Evolutionary conservation across 805 yeast genomes (phyloP), one percentile per base, ranked within the genome.

Genomic region (Ascoidea rubescens): DNA sequence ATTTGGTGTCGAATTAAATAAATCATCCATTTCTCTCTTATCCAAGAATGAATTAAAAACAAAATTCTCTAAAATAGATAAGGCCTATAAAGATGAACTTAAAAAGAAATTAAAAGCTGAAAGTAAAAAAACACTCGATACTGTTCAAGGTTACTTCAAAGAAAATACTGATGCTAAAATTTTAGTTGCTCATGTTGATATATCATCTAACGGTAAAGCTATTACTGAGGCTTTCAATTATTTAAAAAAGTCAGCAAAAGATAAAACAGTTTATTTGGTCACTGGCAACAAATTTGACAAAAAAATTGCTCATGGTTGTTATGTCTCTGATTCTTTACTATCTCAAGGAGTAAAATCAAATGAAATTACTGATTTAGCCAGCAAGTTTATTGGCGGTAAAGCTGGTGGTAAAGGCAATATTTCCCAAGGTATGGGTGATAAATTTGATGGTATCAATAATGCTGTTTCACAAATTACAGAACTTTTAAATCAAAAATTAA

Each of bases 401-500:
- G 95, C 96, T 54, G 99, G 99, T 71, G 99, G 99, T 68, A 93
- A 88, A 71, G 98, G 96, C 57, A 87, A 88, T 58, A 82, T 90
- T 52, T 87, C 88, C 60, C 99, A 93, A 72, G 99, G 99, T 69
- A 85, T 88, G 82, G 99, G 99, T 61, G 87, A 83, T 60, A 84
- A 87, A 56, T 75, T 82, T 44, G 74, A 70, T 42, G 87, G 85
- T 57, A 74, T 88, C 51, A 74, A 73, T 46, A 75, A 74, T 46
- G 99, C 99, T 31, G 73, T 93, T 57, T 77, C 74, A 42, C 87
- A 82, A 56, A 78, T 90, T 51, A 75, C 75, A 58, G 73, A 74
- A 62, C 67, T 80, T 57, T 74, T 89, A 57, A 64, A 69, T 47
- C 82, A 80, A 64, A 83, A 82, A 66, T 72, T 85, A 47, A 50